Evolutionary conservation across 208 protist species (phyloP).

Genomic region (Acanthamoeba healyi): DNA sequence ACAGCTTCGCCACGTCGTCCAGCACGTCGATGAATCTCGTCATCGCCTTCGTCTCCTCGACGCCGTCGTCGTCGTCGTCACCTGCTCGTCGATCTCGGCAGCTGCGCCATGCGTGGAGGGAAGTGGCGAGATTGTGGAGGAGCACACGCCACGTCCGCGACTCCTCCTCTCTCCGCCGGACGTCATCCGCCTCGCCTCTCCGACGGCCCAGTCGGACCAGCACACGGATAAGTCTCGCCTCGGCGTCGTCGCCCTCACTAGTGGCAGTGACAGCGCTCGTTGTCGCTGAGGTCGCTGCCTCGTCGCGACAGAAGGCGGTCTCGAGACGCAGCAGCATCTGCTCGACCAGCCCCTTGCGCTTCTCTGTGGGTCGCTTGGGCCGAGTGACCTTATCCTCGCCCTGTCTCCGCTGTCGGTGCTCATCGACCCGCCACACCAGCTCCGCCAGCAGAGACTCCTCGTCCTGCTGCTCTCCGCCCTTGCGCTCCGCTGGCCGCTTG

Average conservation of each 20-base stretch:
- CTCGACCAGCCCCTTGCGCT: not conserved
- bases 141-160: not conserved
- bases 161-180: not conserved
- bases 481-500: not conserved
- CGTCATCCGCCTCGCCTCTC: not conserved
- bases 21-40: not conserved
- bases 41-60: too few relatives aligned
- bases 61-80: too few relatives aligned
- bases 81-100: too few relatives aligned
- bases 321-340: not conserved
- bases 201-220: not conserved
- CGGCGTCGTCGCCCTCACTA: not conserved
- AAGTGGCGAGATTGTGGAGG: not conserved
- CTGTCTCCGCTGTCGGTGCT: not conserved
- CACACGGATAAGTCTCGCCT: not conserved
- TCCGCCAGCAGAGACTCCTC: not conserved
- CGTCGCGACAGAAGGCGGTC: not conserved
- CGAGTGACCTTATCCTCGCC: too few relatives aligned
- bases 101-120: not conserved
- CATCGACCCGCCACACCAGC: not conserved
- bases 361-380: not conserved
- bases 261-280: too few relatives aligned
- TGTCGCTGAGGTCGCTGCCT: not conserved
- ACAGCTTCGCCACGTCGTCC: not conserved
- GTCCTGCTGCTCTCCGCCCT: not conserved